phyloP scores from a whole-genome alignment of 2,329 filamentous ascomycete species.

The Bertia moriformis region DNA sequence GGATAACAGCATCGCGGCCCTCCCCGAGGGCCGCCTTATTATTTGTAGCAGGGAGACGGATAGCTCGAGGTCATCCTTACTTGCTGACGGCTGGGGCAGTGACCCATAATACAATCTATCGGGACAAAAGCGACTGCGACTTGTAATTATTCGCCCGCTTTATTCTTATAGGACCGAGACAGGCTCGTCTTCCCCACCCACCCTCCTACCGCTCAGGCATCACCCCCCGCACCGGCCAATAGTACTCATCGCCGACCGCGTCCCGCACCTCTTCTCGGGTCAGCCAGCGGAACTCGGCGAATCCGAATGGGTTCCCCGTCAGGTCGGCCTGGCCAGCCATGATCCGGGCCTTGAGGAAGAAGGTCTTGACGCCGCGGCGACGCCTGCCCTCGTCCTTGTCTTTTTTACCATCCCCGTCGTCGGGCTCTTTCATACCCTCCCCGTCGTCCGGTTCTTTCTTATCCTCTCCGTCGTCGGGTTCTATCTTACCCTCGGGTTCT shows the following conservation, averaged over 20 bases:
- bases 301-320: slow-evolving; percentile 52
- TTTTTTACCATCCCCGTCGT: slow-evolving; percentile 14
- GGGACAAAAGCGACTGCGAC: no score
- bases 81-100: no score
- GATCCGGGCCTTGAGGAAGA: slow-evolving; percentile 92
- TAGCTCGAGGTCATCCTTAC: no score
- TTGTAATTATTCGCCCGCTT: no score
- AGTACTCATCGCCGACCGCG: slow-evolving; percentile 55
- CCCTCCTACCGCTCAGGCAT: slow-evolving; percentile 69
- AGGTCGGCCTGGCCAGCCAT: slow-evolving; percentile 91
- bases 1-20: no score
- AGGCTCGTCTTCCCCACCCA: no score
- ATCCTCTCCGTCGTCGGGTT: slow-evolving; percentile 5
- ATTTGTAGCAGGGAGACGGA: no score
- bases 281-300: slow-evolving; percentile 82
- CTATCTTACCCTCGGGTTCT: slow-evolving; percentile 3
- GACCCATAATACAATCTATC: no score
- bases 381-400: no score
- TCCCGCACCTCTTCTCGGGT: slow-evolving; percentile 73
- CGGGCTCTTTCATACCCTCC: slow-evolving; percentile 10
- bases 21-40: no score
- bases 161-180: no score
- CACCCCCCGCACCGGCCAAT: slow-evolving; percentile 65
- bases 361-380: slow-evolving; percentile 71
- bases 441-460: no score